phyloP scores from a whole-genome alignment of 495 filamentous ascomycete species.

The Neurospora sublineolata region DNA sequence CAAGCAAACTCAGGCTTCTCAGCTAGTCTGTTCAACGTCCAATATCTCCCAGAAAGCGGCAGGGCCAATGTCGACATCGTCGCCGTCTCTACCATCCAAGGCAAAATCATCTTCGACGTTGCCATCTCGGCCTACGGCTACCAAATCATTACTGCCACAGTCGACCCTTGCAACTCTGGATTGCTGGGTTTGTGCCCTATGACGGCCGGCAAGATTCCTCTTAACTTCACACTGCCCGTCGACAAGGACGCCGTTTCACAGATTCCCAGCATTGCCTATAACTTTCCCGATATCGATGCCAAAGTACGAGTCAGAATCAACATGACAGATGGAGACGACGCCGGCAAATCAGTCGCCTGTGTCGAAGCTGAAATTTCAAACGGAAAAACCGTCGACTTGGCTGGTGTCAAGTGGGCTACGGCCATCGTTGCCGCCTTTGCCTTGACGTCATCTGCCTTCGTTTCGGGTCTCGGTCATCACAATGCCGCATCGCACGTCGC shows the following conservation, averaged over 20 bases:
- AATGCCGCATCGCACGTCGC: constrained; percentile 96
- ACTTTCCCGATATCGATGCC: constrained; percentile 85
- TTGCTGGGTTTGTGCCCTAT: constrained; percentile 85
- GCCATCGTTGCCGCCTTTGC: constrained; percentile 83
- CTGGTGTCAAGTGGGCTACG: constrained; percentile 83
- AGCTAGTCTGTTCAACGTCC: constrained; percentile 71
- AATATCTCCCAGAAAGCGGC: constrained; percentile 65
- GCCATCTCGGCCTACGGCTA: constrained; percentile 76
- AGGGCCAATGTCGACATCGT: constrained; percentile 65
- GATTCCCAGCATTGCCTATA: constrained; percentile 81
- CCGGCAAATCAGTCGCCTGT: constrained; percentile 60
- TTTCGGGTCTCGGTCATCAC: constrained; percentile 75
- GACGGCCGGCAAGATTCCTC: constrained; percentile 71
- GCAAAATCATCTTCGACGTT: constrained; percentile 70
- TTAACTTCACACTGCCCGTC: constrained; percentile 60
- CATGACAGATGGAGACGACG: constrained; percentile 34
- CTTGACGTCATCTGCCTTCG: constrained; percentile 71
- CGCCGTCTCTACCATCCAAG: constrained; percentile 73
- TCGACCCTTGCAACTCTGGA: constrained; percentile 65
- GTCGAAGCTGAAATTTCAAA: constrained; percentile 86
- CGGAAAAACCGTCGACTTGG: constrained; percentile 82
- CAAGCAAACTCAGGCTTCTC: constrained; percentile 69
- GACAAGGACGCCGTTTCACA: constrained; percentile 40
- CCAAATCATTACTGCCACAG: constrained; percentile 44
- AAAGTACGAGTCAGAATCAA: constrained; percentile 73